Base-by-base conservation (phyloP, 768 basidiomycete genomes). In the Asterophora parasitica region DNA sequence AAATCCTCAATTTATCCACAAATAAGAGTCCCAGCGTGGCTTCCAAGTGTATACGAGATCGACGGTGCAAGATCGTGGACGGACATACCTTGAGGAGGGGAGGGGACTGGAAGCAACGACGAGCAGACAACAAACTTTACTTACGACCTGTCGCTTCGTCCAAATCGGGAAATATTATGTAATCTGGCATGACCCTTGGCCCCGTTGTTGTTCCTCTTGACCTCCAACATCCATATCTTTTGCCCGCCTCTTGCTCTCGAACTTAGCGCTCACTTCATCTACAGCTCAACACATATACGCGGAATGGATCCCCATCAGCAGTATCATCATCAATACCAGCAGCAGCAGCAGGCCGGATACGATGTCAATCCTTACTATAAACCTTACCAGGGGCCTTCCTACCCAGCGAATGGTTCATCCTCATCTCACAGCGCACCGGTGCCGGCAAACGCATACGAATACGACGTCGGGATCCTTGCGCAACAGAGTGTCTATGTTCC, bases 401-500 rank as follows among this genome's bases (percentile, higher is more conserved):
- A 76, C 62, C 76, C 87, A 37, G 74, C 81, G 13, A 83, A 83
- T 6, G 68, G 78, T 13, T 81, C 84, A 2, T 75, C 23, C 23
- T 23, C 78, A 8, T 83, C 84, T 2, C 86, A 88, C 61, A 78
- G 62, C 48, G 85, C 88, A 1, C 88, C 87, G 7, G 85, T 91
- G 8, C 90, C 88, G 31, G 86, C 90, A 12, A 92, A 92, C 59
- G 90, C 91, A 13, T 91, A 92, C 64, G 90, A 92, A 65, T 92
- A 92, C 60, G 91, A 92, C 63, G 89, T 92, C 36, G 90, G 90
- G 19, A 89, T 91, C 45, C 76, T 91, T 37, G 90, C 90, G 2
- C 90, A 92, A 61, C 90, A 92, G 64, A 90, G 88, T 62, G 90
- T 91, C 44, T 94, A 93, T 64, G 89, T 92, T 17, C 91, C 91